Base-by-base conservation (phyloP, 1,284 basidiomycete genomes). In the Ganoderma leucocontextum region DNA sequence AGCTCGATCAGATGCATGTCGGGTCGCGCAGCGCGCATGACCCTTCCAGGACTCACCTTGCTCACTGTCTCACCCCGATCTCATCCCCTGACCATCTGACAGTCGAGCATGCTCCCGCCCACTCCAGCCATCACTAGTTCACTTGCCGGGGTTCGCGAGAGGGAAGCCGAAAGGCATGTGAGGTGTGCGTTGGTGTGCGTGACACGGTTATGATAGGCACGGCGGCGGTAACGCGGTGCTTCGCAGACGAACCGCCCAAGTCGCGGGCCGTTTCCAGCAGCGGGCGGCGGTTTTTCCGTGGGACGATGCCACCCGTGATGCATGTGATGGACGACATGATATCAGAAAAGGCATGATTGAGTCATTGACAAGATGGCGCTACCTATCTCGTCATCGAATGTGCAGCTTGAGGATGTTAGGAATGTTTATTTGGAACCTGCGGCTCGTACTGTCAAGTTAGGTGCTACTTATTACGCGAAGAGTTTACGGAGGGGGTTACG, bases 251-350 rank as follows among this genome's bases (percentile, higher is more conserved):
- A 22, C 63, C 55, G 57, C 53, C 60, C 63, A 61, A 61, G 63
- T 19, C 44, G 63, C 69, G 66, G 66, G 8, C 63, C 63, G 57
- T 13, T 55, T 36, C 25, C n/a, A 52, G 19, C 8, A 25, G 9
- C 52, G 33, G 15, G 12, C 35, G 29, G 63, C 63, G 62, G 65
- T 55, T 60, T 22, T 60, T 42, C 22, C 22, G 22, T 25, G 52
- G 69, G 58, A 62, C 29, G 7, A 29, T 5, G 29, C 39, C 47
- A 49, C 66, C 69, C 70, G 70, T 69, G 70, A 66, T n/a, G 39
- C 66, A 72, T 68, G 70, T 69, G 70, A 66, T n/a, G 39, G 25
- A n/a, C 29, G 19, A 12, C 13, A 58, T 33, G 29, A 57, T 41
- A 64, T 66, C 64, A 66, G 66, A 68, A 68, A 57, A 2, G 10